Conservation (phyloP, 208 protist species). For the Paratrypanosoma confusum region DNA sequence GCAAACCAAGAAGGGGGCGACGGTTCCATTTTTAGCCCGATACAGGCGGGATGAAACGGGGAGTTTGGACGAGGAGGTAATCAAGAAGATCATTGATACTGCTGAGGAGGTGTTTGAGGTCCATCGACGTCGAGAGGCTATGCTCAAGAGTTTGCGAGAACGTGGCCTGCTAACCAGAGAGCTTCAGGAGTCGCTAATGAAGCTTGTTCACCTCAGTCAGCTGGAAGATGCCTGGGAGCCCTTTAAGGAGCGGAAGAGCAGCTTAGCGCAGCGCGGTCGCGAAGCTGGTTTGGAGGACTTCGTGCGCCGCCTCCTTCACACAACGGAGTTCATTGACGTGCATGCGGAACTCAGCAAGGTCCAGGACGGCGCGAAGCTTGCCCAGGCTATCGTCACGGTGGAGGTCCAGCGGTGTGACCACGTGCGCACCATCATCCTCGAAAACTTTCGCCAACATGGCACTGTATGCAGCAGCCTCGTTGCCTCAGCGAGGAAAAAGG, state of each 20-base stretch:
- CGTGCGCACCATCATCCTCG: conserved; percentile 26
- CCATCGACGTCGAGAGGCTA: conserved; percentile 57
- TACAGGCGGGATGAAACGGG: conserved; percentile 77
- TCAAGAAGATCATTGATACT: conserved; percentile 55
- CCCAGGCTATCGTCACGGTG: conserved; percentile 53
- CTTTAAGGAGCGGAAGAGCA: conserved; percentile 66
- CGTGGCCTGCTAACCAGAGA: conserved; percentile 56
- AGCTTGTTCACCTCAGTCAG: conserved; percentile 56
- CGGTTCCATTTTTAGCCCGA: conserved; percentile 80
- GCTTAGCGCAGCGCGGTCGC: conserved; percentile 54
- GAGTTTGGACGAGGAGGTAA: conserved; percentile 42
- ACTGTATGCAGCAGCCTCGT: conserved; percentile 26
- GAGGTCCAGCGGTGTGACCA: conserved; percentile 49
- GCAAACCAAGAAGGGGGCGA: conserved; percentile 54
- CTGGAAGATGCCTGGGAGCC: conserved; percentile 79
- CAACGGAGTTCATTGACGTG: conserved; percentile 20
- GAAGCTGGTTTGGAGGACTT: conserved; percentile 59
- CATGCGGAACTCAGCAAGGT: conserved; percentile 11
- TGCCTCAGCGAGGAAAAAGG: conserved; percentile 41
- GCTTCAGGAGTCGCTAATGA: conserved; percentile 24
- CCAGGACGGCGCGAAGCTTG: conserved; percentile 35
- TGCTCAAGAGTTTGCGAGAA: conserved; percentile 57
- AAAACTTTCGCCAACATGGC: conserved; percentile 21
- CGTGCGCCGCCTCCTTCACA: conserved; percentile 28
- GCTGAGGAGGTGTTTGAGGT: conserved; percentile 58